Conservation (phyloP, 768 basidiomycete species). For the Leucogyrophana mollusca region DNA sequence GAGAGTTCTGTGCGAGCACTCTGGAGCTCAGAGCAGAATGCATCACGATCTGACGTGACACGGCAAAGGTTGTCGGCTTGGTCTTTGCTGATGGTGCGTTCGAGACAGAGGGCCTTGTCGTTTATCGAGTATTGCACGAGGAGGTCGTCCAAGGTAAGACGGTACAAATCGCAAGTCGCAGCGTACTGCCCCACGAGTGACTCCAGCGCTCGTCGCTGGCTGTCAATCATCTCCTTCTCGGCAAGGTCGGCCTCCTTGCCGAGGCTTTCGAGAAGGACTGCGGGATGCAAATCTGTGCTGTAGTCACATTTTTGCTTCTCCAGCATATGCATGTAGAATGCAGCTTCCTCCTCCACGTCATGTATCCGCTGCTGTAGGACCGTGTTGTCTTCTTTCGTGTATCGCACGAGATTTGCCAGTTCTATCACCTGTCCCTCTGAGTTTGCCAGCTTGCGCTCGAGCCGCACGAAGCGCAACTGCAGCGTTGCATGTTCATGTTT, state of each 20-base stretch:
- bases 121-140: constrained; percentile 27
- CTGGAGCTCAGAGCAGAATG: constrained; percentile 41
- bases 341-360: constrained; percentile 15
- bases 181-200: constrained; percentile 14
- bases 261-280: constrained; percentile 1
- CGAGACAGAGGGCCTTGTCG: constrained; percentile 26
- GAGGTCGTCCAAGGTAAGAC: constrained; percentile 34
- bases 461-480: constrained; percentile 45
- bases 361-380: constrained; percentile 32
- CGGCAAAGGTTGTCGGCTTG: constrained; percentile 38
- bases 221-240: constrained; percentile 15
- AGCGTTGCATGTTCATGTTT: constrained; percentile 37
- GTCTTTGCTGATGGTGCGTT: constrained; percentile 13
- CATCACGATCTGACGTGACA: constrained; percentile 40
- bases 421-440: constrained; percentile 67
- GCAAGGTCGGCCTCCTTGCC: constrained; percentile 17
- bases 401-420: constrained; percentile 60
- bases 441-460: constrained; percentile 69
- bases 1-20: constrained; percentile 37
- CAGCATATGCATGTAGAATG: constrained; percentile 11
- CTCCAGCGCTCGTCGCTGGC: constrained; percentile 8
- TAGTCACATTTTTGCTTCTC: constrained; percentile 2
- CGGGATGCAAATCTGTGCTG: neutral
- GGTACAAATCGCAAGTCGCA: constrained; percentile 36
- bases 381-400: constrained; percentile 50